These are phyloP conservation scores for Primulina tabacum DNA, from an alignment of 257 asterid species.

Conservation along the genomic window DNA sequence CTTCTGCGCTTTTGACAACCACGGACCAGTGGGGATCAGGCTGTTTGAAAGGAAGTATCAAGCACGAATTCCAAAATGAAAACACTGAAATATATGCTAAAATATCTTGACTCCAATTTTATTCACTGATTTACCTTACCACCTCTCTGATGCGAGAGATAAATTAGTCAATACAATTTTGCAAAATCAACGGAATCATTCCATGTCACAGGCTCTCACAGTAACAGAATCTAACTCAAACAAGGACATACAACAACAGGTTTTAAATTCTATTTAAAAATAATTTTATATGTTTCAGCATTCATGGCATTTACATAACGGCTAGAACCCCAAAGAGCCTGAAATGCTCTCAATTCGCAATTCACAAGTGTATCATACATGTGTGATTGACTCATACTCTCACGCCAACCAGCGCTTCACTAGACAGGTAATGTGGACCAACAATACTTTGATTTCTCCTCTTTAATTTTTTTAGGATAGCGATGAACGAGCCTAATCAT, in stretches of 20 bases:
- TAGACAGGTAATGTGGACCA: not conserved
- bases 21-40: not conserved
- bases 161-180: not conserved
- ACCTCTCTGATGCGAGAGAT: not conserved
- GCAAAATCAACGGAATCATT: not conserved
- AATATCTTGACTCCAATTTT: not conserved
- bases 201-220: not conserved
- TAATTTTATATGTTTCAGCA: not conserved
- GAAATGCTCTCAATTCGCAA: not conserved
- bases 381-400: not conserved
- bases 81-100: too few species aligned
- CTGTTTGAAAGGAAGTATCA: not conserved
- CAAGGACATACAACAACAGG: not conserved
- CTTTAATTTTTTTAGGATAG: not conserved
- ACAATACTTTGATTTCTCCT: not conserved
- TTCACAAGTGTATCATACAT: not conserved
- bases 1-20: too few species aligned
- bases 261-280: too few species aligned
- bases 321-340: not conserved
- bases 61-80: not conserved
- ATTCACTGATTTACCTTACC: not conserved
- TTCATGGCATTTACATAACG: not conserved
- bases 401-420: not conserved
- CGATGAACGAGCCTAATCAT: not conserved
- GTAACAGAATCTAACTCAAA: not conserved